These are phyloP conservation scores for Turnera subulata DNA, from an alignment of 345 rosid species.

Conservation along the genomic window DNA sequence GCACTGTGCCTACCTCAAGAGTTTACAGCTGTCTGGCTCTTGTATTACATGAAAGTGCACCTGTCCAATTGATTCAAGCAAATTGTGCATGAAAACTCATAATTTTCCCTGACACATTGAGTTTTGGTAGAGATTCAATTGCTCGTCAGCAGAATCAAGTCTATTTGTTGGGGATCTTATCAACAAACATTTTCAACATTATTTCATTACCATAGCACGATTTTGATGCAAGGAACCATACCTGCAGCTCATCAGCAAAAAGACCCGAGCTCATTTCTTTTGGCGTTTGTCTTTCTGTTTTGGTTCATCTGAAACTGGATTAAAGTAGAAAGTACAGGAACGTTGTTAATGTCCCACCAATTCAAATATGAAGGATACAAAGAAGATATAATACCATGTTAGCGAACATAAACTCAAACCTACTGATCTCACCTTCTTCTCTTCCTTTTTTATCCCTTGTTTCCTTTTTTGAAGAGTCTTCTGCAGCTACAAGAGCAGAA, in stretches of 20 bases:
- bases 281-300: slow-evolving; percentile 44
- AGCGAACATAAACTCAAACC: neutral
- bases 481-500: slow-evolving; percentile 20
- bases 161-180: neutral
- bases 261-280: slow-evolving; percentile 51
- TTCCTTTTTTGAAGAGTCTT: slow-evolving; percentile 22
- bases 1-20: neutral
- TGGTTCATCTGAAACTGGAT: slow-evolving; percentile 39
- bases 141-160: neutral
- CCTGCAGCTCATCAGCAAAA: slow-evolving; percentile 63
- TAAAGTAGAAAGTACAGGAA: slow-evolving; percentile 9
- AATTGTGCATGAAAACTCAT: neutral
- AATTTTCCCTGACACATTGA: too few species aligned
- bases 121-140: neutral
- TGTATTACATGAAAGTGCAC: neutral
- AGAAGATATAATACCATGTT: neutral
- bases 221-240: slow-evolving; percentile 13
- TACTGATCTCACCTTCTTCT: slow-evolving; percentile 34
- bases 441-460: slow-evolving; percentile 26
- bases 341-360: neutral
- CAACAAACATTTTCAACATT: too few species aligned
- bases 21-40: too few species aligned
- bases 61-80: neutral
- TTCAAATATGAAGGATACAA: neutral
- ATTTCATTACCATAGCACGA: neutral